Percentiles rank a stretch among this genome's conserved stretches.
These are phyloP conservation scores for Ganoderma boninense DNA, from an alignment of 1,284 basidiomycete genomes.

Conservation along the genomic window DNA sequence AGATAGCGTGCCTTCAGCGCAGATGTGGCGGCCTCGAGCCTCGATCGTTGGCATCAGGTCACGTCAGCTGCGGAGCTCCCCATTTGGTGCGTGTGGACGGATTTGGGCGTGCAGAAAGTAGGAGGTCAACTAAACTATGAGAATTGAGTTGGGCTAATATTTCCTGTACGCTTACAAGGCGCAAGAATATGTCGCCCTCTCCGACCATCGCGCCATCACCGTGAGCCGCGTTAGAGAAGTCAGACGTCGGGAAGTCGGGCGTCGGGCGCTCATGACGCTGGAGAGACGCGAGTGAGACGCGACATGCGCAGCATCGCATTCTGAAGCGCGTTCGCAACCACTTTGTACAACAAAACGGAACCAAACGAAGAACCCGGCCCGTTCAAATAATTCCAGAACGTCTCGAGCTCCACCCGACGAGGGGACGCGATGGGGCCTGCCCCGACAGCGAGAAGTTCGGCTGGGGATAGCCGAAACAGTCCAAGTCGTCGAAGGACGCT, in stretches of 20 bases:
- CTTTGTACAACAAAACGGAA: not conserved
- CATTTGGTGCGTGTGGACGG: too few species aligned
- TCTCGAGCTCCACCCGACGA: not conserved
- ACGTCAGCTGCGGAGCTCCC: too few species aligned
- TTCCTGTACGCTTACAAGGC: not conserved
- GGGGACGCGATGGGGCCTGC: not conserved
- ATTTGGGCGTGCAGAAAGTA: too few species aligned
- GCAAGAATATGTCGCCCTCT: not conserved
- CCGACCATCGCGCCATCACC: not conserved
- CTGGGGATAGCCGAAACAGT: slow-evolving; percentile 1
- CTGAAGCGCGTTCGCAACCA: not conserved
- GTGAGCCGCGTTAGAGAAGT: not conserved
- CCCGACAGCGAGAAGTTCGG: slow-evolving; percentile 2
- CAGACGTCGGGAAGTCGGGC: not conserved
- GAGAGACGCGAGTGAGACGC: too few species aligned
- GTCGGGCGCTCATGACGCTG: too few species aligned
- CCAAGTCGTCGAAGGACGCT: not conserved
- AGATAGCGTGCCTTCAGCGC: too few species aligned
- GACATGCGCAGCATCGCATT: not conserved
- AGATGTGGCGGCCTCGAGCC: too few species aligned
- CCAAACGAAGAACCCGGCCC: not conserved
- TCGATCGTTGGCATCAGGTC: too few species aligned
- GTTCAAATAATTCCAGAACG: not conserved
- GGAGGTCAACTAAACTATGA: too few species aligned
- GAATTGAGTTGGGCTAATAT: too few species aligned